A percentile compares a stretch with the other conserved stretches of the same genome.
phyloP scores from a whole-genome alignment of 1,139 yeast genomes.

The Citeromyces hawaiiensis region DNA sequence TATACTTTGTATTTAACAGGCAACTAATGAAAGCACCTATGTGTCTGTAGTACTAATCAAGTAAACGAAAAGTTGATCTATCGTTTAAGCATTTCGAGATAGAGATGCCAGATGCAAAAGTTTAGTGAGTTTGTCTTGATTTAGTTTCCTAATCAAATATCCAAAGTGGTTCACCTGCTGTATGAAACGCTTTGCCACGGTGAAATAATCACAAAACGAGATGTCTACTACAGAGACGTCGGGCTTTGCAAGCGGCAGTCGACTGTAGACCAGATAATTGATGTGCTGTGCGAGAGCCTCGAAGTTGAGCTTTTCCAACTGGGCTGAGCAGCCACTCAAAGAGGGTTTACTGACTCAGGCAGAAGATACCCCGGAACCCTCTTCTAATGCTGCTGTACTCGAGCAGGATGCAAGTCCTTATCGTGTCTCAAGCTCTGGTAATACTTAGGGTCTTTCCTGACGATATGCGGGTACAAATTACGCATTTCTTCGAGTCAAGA shows the following conservation, averaged over 20 bases:
- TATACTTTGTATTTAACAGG: neutral
- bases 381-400: conserved; percentile 77
- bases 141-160: neutral
- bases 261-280: conserved; percentile 28
- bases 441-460: conserved; percentile 97
- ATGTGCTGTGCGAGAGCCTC: conserved; percentile 16
- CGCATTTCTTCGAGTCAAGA: no score
- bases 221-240: conserved; percentile 54
- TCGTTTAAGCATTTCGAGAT: neutral
- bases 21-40: neutral
- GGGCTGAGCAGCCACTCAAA: conserved; percentile 44
- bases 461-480: no score
- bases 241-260: conserved; percentile 35
- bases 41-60: neutral
- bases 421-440: conserved; percentile 83
- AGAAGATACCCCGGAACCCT: conserved; percentile 86
- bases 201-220: conserved; percentile 36
- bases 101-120: neutral
- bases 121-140: neutral
- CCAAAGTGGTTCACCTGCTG: neutral
- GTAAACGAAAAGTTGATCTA: neutral
- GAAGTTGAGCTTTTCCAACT: conserved; percentile 20
- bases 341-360: conserved; percentile 72
- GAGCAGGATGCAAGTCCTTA: conserved; percentile 70
- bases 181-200: neutral